These are phyloP conservation scores for Russula foetens DNA, from an alignment of 768 basidiomycete species.

Conservation along the genomic window DNA sequence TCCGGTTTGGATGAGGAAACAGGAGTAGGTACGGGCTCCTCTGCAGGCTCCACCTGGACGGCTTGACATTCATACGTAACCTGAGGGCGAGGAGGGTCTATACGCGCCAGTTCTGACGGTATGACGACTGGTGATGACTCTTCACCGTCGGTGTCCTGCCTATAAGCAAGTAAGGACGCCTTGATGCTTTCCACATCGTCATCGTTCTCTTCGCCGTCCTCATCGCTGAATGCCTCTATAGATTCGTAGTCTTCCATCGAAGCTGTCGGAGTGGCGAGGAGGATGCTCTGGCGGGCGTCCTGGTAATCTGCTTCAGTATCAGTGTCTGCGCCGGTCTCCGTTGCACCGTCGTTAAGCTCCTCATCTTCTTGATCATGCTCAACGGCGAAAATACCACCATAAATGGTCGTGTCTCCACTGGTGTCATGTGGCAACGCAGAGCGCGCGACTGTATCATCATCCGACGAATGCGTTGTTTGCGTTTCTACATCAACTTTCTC, in stretches of 20 bases:
- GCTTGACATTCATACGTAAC: slow-evolving; percentile 46
- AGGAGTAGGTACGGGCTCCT: slow-evolving; percentile 16
- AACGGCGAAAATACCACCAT: slow-evolving; percentile 10
- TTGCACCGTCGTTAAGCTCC: slow-evolving; percentile 32
- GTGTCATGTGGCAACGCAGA: slow-evolving; percentile 21
- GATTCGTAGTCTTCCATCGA: slow-evolving; percentile 31
- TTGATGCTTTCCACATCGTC: slow-evolving; percentile 65
- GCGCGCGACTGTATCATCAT: slow-evolving; percentile 13
- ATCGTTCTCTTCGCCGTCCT: slow-evolving; percentile 50
- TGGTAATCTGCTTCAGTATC: slow-evolving; percentile 68
- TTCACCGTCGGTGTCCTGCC: slow-evolving; percentile 13
- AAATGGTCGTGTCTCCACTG: slow-evolving; percentile 28
- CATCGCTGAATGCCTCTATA: slow-evolving; percentile 38
- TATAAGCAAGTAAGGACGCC: slow-evolving; percentile 40
- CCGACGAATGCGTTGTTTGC: slow-evolving; percentile 16
- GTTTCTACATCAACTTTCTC: slow-evolving; percentile 17
- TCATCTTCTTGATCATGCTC: slow-evolving; percentile 34
- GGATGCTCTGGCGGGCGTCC: slow-evolving; percentile 62
- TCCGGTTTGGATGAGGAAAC: background rate
- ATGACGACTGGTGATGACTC: slow-evolving; percentile 4
- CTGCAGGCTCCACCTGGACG: slow-evolving; percentile 28
- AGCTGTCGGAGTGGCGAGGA: slow-evolving; percentile 54
- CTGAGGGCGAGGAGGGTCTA: slow-evolving; percentile 24
- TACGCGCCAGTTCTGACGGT: slow-evolving; percentile 11
- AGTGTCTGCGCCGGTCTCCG: slow-evolving; percentile 59